phyloP scores from a whole-genome alignment of 2,329 filamentous ascomycete genomes.

The Sarocladiaceae sp. region DNA sequence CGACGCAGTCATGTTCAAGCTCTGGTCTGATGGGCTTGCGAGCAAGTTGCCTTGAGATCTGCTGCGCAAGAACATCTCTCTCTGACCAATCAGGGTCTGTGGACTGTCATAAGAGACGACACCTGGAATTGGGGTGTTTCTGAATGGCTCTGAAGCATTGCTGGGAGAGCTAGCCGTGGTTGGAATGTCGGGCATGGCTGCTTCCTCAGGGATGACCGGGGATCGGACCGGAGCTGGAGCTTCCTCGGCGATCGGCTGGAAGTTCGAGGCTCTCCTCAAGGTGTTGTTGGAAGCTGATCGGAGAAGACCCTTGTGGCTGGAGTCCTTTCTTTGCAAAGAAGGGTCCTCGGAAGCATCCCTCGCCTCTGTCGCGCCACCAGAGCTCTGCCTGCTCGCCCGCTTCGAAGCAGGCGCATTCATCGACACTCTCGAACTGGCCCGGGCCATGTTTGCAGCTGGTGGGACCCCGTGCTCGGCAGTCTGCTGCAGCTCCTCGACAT shows the following conservation, averaged over 20 bases:
- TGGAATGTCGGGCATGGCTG: constrained; percentile 8
- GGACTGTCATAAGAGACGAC: constrained; percentile 47
- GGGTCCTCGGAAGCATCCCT: not conserved
- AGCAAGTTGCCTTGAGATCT: constrained; percentile 42
- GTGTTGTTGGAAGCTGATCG: constrained; percentile 17
- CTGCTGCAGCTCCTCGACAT: constrained; percentile 61
- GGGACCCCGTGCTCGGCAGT: constrained; percentile 51
- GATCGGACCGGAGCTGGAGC: constrained; percentile 15
- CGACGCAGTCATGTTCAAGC: constrained; percentile 18
- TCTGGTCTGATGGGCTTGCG: constrained; percentile 19
- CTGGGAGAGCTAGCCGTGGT: constrained; percentile 11
- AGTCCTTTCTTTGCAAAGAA: not conserved
- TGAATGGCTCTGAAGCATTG: constrained; percentile 21
- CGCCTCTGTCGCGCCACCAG: not conserved
- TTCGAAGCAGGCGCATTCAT: not conserved
- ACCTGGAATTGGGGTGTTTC: constrained; percentile 33
- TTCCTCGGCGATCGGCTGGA: constrained; percentile 44
- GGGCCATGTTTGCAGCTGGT: constrained; percentile 19
- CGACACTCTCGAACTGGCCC: constrained; percentile 12
- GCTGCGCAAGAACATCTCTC: constrained; percentile 49
- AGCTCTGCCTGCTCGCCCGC: not conserved
- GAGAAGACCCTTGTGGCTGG: constrained; percentile 15
- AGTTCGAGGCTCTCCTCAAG: constrained; percentile 22
- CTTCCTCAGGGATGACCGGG: constrained; percentile 18
- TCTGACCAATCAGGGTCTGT: constrained; percentile 52